Evolutionary conservation across 192 early-diverging fungal species (phyloP).

Genomic region (Entomortierella chlamydospora): DNA sequence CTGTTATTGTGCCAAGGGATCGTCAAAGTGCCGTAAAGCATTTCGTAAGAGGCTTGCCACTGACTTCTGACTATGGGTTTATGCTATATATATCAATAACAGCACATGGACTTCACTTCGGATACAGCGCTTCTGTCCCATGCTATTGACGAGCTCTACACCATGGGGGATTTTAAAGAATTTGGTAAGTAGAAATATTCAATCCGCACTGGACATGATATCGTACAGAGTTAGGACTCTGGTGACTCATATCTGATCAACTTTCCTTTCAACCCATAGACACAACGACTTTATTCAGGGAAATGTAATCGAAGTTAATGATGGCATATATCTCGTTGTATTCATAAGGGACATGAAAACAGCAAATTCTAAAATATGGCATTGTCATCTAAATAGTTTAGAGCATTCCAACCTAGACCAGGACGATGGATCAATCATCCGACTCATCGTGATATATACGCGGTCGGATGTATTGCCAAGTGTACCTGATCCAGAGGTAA

Average conservation of each 20-base stretch:
- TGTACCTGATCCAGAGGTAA: constrained; percentile 30
- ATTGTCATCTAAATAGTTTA: neutral
- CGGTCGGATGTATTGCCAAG: constrained; percentile 43
- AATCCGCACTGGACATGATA: neutral
- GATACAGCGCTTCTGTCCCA: constrained; percentile 31
- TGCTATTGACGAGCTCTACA: constrained; percentile 46
- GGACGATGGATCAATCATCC: constrained; percentile 17
- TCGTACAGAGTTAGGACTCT: neutral
- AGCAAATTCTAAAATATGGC: neutral
- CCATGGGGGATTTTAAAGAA: constrained; percentile 40
- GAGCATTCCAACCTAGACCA: constrained; percentile 17
- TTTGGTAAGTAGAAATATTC: constrained; percentile 25
- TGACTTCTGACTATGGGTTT: neutral
- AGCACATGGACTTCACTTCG: constrained; percentile 55
- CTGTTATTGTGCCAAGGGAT: neutral
- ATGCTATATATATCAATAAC: neutral
- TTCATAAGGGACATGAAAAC: neutral
- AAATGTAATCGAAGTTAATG: constrained; percentile 22
- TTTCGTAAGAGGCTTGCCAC: too few species aligned
- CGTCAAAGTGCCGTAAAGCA: too few species aligned
- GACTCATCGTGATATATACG: constrained; percentile 44
- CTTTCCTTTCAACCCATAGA: constrained; percentile 9
- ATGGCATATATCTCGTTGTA: neutral
- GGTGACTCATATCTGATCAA: neutral
- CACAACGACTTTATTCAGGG: constrained; percentile 22